Percentiles rank a stretch among this genome's conserved stretches.
phyloP scores from a whole-genome alignment of 2,329 filamentous ascomycete species.

The Plenodomus tracheiphilus region DNA sequence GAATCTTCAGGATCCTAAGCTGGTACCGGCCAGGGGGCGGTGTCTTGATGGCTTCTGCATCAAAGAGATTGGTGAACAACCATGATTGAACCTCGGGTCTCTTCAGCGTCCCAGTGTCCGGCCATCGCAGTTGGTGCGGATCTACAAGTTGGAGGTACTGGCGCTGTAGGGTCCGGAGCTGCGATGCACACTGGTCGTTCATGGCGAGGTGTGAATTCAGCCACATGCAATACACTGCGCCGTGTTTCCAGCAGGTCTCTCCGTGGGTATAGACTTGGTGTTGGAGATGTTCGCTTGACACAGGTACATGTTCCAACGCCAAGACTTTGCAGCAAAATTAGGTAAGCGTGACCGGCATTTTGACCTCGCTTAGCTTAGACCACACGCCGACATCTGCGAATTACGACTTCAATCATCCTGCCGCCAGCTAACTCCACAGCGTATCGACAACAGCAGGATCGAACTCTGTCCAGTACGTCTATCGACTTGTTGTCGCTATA shows the following conservation, averaged over 20 bases:
- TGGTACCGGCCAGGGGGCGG: conserved; percentile 71
- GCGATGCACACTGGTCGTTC: conserved; percentile 9
- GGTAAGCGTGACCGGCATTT: conserved; percentile 13
- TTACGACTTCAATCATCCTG: conserved; percentile 36
- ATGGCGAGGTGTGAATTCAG: conserved; percentile 2
- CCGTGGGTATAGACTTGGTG: neutral
- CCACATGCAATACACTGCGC: neutral
- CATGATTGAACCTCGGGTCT: conserved; percentile 65
- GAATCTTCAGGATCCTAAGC: conserved; percentile 70
- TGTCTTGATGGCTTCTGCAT: conserved; percentile 57
- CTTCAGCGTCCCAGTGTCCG: conserved; percentile 61
- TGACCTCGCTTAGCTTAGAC: conserved; percentile 14
- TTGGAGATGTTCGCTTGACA: neutral
- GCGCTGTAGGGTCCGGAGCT: conserved; percentile 58
- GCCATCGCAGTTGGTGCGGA: conserved; percentile 63
- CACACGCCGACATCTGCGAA: conserved; percentile 11
- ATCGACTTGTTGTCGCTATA: conserved; percentile 2
- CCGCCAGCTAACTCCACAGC: conserved; percentile 37
- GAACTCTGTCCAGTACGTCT: conserved; percentile 39
- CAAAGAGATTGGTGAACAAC: conserved; percentile 70
- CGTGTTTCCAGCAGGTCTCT: neutral
- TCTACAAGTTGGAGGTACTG: conserved; percentile 82
- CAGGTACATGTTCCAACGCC: conserved; percentile 12
- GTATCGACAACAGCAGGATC: conserved; percentile 40
- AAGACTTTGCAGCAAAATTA: conserved; percentile 11